Conservation (phyloP, 2,329 filamentous ascomycete species). For the Epichloe bromicola region DNA sequence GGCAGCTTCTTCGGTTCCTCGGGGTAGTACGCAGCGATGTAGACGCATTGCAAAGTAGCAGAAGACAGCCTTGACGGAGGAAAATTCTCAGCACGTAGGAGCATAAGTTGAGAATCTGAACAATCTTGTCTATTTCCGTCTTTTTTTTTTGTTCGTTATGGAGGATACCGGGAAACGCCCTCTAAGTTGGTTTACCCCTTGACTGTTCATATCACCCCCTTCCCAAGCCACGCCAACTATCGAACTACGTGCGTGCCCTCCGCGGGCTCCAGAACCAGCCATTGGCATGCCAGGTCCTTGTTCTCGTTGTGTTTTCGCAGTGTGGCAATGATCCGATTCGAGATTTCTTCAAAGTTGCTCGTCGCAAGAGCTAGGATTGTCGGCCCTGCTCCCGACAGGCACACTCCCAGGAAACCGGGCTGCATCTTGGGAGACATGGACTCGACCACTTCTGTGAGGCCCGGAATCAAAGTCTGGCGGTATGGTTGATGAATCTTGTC, state of each 20-base stretch:
- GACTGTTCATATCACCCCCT: background rate
- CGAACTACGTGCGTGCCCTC: conserved; percentile 47
- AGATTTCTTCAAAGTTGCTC: conserved; percentile 77
- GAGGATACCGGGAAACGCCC: background rate
- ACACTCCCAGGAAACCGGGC: conserved; percentile 82
- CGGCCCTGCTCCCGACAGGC: conserved; percentile 85
- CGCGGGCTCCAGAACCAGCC: conserved; percentile 80
- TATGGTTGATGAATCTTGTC: conserved; percentile 98
- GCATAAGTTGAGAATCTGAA: background rate
- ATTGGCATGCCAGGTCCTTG: conserved; percentile 65
- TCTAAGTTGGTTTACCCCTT: background rate
- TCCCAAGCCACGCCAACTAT: conserved; percentile 8
- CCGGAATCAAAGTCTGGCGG: conserved; percentile 80
- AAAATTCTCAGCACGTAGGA: background rate
- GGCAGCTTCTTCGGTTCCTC: too few species aligned
- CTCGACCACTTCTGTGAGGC: conserved; percentile 77
- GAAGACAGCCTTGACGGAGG: too few species aligned
- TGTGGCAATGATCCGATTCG: conserved; percentile 59
- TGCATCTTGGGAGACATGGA: conserved; percentile 82
- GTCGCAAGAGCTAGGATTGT: conserved; percentile 91
- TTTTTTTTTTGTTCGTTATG: background rate
- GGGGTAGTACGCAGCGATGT: too few species aligned
- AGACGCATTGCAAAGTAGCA: too few species aligned
- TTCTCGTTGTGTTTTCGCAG: conserved; percentile 48
- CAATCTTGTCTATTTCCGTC: too few species aligned